Base-by-base conservation (phyloP, 345 rosid genomes). In the Ceriops zippeliana region DNA sequence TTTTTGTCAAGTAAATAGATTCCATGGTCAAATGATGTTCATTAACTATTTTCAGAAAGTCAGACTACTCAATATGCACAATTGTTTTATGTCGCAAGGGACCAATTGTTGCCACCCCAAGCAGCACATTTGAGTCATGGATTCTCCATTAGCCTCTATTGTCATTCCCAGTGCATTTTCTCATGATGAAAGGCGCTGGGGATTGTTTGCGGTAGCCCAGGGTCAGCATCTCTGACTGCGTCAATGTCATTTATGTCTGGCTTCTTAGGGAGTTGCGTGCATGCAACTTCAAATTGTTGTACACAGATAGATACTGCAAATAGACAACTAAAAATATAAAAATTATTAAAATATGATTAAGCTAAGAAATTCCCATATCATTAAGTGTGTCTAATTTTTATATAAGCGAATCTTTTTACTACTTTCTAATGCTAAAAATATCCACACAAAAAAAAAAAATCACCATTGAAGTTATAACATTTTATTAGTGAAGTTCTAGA, bases 241-340 rank as follows among this genome's bases (percentile, higher is more conserved):
- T 73, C 70, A 54, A 85, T 90, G 58, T 11, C 68, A 53, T 58
- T 79, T 52, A 83, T 76, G 68, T 87, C 97, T 58, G 89, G 88
- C n/a, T 78, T 87, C 76, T 65, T 77, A 63, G 97, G 95, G 69
- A 82, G 74, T 78, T 90, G 97, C 83, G 5, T 89, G 95, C 82
- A 89, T 32, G 76, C 54, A 60, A 65, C 11, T 63, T 52, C 52
- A 8, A 53, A 2, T 53, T n/a, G 21, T 53, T 38, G 46, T 38
- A 2, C 3, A 10, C 46, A 79, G n/a, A n/a, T n/a, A n/a, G 81
- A 64, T 93, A 28, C 96, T 79, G 77, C 86, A 64, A 74, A 77
- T 75, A 75, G 34, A 65, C 85, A 85, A 62, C 58, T 85, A n/a
- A 80, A 76, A 42, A 38, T 9, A 38, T 42, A 42, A 13, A 42